A percentile compares a stretch with the other conserved stretches of the same genome.
Conservation (phyloP, 768 basidiomycete genomes). For the Mycena pura region DNA sequence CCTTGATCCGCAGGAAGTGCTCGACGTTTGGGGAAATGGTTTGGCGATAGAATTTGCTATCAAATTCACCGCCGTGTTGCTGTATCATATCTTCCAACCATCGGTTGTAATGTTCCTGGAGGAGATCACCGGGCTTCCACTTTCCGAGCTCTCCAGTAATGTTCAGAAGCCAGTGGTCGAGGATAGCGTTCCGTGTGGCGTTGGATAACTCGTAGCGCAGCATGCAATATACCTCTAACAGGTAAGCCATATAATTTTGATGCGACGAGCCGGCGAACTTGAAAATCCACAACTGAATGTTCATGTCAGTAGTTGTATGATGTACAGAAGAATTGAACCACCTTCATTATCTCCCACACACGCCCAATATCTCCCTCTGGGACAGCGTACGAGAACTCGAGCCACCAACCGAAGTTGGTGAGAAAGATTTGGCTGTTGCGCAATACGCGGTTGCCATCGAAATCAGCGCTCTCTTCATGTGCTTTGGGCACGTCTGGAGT, state of each 20-base stretch:
- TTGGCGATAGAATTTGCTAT: conserved; percentile 27
- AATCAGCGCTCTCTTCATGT: not conserved
- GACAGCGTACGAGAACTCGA: conserved; percentile 34
- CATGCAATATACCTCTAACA: too few species aligned
- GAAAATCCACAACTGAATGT: too few species aligned
- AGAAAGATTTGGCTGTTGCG: conserved; percentile 34
- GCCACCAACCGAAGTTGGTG: conserved; percentile 28
- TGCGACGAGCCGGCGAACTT: too few species aligned
- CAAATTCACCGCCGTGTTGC: conserved; percentile 28
- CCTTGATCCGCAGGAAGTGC: too few species aligned
- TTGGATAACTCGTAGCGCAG: too few species aligned
- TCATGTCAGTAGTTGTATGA: too few species aligned
- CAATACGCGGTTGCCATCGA: conserved; percentile 31
- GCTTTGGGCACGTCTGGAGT: too few species aligned
- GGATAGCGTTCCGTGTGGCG: conserved; percentile 22
- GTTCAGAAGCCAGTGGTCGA: conserved; percentile 33
- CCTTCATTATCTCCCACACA: conserved; percentile 41
- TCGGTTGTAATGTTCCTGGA: conserved; percentile 33
- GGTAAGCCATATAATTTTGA: too few species aligned
- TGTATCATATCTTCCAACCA: conserved; percentile 28
- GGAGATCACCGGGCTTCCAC: conserved; percentile 25
- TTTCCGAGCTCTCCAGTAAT: conserved; percentile 22
- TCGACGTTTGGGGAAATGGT: conserved; percentile 34
- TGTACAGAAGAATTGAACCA: too few species aligned
- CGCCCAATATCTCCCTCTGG: conserved; percentile 43